Evolutionary conservation across 2,329 filamentous ascomycete genomes (phyloP), one percentile per base, ranked within the genome.

Genomic region (Pyrenochaeta sp.): DNA sequence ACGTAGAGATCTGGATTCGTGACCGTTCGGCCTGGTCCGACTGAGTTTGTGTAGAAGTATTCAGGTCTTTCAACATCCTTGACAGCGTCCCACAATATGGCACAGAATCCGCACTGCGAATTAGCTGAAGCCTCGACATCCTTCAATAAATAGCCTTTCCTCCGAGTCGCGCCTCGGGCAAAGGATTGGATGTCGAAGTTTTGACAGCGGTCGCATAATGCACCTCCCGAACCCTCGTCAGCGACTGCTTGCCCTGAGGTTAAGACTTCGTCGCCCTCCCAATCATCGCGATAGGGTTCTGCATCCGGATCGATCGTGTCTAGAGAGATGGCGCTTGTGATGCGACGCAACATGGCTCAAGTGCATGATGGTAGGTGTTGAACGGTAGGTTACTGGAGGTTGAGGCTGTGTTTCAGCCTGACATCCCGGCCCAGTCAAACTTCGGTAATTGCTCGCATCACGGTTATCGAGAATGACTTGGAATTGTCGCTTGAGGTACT

Each of bases 101-200:
- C 15, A 11, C 28, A 31, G 15, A 31, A 31, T 31, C 28, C 28
- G 14, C 13, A 19, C 5, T 10, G 13, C 13, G 15, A 15, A 15
- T 11, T 31, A 7, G 13, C 14, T 19, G n/a, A n/a, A n/a, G n/a
- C n/a, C n/a, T 31, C 28, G 8, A 31, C 28, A 31, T 31, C 28
- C 4, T 19, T 31, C 15, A 31, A 10, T 3, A 31, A 18, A 15
- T 19, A 31, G 28, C 28, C 28, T 10, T 31, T 31, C n/a, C 28
- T 31, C 3, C 28, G 28, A 9, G 28, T 31, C 7, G 15, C 6
- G n/a, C 28, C 15, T 19, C 15, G 28, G 6, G 28, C 15, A 11
- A 31, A 31, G n/a, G 28, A 31, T 17, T 31, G 28, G 20, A 31
- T 14, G n/a, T 31, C 15, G 14, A 31, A 31, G 8, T 31, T 31